Percentiles rank a stretch among this genome's conserved stretches.
Conservation (phyloP, 2,329 filamentous ascomycete genomes). For the Coccinonectria pachysandricola region DNA sequence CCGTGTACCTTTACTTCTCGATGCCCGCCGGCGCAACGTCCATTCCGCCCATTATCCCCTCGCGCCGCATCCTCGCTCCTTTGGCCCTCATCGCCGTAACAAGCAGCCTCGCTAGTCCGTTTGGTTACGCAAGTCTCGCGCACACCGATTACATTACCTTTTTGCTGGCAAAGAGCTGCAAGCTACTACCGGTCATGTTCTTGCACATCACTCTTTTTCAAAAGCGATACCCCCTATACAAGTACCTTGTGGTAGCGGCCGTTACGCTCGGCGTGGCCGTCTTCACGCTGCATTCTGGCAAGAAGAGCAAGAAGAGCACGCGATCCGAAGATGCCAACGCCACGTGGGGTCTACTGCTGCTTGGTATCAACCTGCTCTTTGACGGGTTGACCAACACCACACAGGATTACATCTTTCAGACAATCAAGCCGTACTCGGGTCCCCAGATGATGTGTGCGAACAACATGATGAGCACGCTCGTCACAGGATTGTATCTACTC, state of each 20-base stretch:
- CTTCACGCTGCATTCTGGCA: slow-evolving; percentile 78
- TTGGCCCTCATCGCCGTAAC: slow-evolving; percentile 80
- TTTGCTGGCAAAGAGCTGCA: slow-evolving; percentile 95
- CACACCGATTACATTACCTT: slow-evolving; percentile 98
- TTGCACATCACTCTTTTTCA: slow-evolving; percentile 88
- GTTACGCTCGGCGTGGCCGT: slow-evolving; percentile 89
- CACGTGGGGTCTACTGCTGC: slow-evolving; percentile 69
- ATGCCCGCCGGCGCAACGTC: slow-evolving; percentile 35
- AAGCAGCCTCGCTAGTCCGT: slow-evolving; percentile 81
- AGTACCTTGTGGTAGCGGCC: slow-evolving; percentile 85
- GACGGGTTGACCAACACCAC: slow-evolving; percentile 95
- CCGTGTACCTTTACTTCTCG: slow-evolving; percentile 64
- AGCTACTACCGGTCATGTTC: slow-evolving; percentile 97
- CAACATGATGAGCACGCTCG: slow-evolving; percentile 72
- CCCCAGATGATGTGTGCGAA: slow-evolving; percentile 99
- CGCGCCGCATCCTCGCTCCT: slow-evolving; percentile 60
- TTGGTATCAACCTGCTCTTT: slow-evolving; percentile 84
- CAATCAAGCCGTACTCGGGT: slow-evolving; percentile 72
- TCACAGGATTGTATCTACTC: slow-evolving; percentile 69
- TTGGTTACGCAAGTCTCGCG: slow-evolving; percentile 83
- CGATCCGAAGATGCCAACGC: slow-evolving; percentile 46
- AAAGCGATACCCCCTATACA: slow-evolving; percentile 83
- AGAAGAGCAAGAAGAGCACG: slow-evolving; percentile 37
- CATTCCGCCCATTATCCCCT: slow-evolving; percentile 64
- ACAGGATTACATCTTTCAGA: slow-evolving; percentile 84